Evolutionary conservation across 1,284 basidiomycete species (phyloP).

Genomic region (Pisolithus thermaeus): DNA sequence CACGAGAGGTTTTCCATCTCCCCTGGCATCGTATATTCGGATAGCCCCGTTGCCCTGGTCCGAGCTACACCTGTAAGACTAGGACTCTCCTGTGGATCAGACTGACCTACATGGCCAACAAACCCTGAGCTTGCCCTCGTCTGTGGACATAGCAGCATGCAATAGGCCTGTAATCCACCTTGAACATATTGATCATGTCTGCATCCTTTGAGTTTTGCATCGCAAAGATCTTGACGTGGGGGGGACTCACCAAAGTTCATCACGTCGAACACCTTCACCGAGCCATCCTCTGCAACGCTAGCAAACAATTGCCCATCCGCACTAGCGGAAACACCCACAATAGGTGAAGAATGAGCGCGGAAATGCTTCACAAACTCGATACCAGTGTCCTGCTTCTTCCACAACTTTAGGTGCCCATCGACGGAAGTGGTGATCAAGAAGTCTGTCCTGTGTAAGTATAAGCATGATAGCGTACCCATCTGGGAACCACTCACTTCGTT

Average conservation of each 20-base stretch:
- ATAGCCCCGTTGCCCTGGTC: slow-evolving; percentile 75
- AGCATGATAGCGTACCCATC: not conserved
- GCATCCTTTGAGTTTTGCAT: slow-evolving; percentile 1
- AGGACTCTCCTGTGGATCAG: not conserved
- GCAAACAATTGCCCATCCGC: slow-evolving; percentile 92
- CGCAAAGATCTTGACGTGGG: not conserved
- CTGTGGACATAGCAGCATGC: slow-evolving; percentile 92
- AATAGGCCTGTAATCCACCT: slow-evolving; percentile 79
- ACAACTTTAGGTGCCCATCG: slow-evolving; percentile 95
- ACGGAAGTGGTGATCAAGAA: slow-evolving; percentile 93
- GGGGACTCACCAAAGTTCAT: slow-evolving; percentile 83
- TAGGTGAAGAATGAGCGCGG: slow-evolving; percentile 82
- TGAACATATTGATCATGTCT: slow-evolving; percentile 99
- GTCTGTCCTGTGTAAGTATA: slow-evolving; percentile 57
- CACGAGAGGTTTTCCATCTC: slow-evolving; percentile 72
- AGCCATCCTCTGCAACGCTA: slow-evolving; percentile 80
- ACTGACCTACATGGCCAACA: slow-evolving; percentile 77
- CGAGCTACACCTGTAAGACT: slow-evolving; percentile 47
- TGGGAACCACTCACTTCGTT: slow-evolving; percentile 57
- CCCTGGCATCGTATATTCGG: slow-evolving; percentile 89
- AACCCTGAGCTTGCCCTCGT: slow-evolving; percentile 79
- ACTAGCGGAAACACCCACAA: slow-evolving; percentile 81
- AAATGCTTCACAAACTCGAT: slow-evolving; percentile 95
- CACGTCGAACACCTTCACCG: slow-evolving; percentile 94
- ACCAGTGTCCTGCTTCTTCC: slow-evolving; percentile 95